Evolutionary conservation across 768 basidiomycete genomes (phyloP).

Genomic region (Trametes villosa): DNA sequence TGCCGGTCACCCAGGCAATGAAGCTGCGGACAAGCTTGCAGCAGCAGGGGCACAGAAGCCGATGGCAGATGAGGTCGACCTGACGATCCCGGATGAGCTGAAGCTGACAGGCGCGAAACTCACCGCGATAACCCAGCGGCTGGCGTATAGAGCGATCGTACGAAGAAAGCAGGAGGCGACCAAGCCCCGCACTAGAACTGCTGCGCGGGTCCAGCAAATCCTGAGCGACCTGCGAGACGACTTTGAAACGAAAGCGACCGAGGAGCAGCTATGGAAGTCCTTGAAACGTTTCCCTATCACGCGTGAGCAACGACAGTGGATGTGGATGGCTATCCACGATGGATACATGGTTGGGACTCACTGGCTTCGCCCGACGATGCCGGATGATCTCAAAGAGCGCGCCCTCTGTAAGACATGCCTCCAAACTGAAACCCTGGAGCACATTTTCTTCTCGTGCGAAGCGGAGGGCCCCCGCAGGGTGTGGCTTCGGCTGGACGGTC

Average conservation of each 20-base stretch:
- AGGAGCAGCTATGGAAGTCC: not conserved
- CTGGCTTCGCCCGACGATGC: constrained; percentile 1
- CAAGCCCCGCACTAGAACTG: not conserved
- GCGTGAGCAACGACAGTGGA: not conserved
- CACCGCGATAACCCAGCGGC: not conserved
- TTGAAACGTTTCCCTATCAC: not conserved
- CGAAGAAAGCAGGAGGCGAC: not conserved
- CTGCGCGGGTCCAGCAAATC: not conserved
- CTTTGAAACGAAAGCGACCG: not conserved
- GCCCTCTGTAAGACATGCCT: not conserved
- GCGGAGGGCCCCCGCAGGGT: not conserved
- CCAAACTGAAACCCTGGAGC: not conserved
- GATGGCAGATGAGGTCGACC: not conserved
- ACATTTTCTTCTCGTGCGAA: constrained; percentile 1
- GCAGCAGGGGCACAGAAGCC: not conserved
- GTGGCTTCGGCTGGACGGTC: not conserved
- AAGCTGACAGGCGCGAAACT: not conserved
- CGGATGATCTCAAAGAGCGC: not conserved
- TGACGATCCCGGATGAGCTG: not conserved
- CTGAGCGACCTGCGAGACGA: not conserved
- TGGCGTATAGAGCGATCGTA: not conserved
- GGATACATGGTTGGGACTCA: constrained; percentile 2
- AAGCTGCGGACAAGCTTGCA: constrained; percentile 3
- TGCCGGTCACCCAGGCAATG: not conserved
- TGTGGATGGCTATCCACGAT: constrained; percentile 9